Conservation (phyloP, 345 rosid genomes). For the Salix arbutifolia region DNA sequence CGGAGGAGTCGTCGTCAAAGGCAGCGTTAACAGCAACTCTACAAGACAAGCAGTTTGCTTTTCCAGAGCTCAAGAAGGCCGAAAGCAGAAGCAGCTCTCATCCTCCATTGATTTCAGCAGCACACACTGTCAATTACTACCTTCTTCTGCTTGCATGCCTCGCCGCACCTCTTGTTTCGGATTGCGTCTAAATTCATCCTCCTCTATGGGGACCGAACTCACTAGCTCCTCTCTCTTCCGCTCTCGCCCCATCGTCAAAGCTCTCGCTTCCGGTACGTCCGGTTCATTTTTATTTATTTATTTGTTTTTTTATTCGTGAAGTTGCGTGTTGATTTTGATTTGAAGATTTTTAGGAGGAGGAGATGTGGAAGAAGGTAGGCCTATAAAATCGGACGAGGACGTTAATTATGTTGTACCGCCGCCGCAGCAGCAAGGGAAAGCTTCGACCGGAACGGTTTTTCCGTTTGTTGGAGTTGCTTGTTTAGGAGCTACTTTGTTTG, state of each 20-base stretch:
- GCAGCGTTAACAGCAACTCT: slow-evolving; percentile 8
- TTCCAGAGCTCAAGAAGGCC: neutral
- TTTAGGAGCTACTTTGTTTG: slow-evolving; percentile 90
- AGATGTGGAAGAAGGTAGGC: slow-evolving; percentile 5
- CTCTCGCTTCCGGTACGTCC: slow-evolving; percentile 67
- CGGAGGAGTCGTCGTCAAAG: slow-evolving; percentile 33
- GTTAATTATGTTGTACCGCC: neutral
- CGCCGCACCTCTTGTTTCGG: slow-evolving; percentile 26
- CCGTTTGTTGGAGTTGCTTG: slow-evolving; percentile 94
- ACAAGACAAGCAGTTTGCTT: neutral
- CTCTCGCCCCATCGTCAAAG: slow-evolving; percentile 41
- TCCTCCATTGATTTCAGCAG: slow-evolving; percentile 6
- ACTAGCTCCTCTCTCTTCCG: slow-evolving; percentile 44
- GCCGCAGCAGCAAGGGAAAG: slow-evolving; percentile 36
- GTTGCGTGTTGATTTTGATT: neutral
- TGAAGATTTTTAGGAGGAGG: neutral
- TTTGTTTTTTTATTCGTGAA: neutral
- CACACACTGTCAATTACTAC: slow-evolving; percentile 3
- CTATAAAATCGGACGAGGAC: neutral
- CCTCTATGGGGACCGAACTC: slow-evolving; percentile 60
- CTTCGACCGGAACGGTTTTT: slow-evolving; percentile 63
- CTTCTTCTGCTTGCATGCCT: slow-evolving; percentile 16
- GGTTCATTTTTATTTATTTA: neutral
- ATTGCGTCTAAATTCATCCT: slow-evolving; percentile 30
- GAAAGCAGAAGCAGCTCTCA: neutral